Evolutionary conservation across 2,329 filamentous ascomycete species (phyloP).

Genomic region (Hymenoscyphus fraxineus): DNA sequence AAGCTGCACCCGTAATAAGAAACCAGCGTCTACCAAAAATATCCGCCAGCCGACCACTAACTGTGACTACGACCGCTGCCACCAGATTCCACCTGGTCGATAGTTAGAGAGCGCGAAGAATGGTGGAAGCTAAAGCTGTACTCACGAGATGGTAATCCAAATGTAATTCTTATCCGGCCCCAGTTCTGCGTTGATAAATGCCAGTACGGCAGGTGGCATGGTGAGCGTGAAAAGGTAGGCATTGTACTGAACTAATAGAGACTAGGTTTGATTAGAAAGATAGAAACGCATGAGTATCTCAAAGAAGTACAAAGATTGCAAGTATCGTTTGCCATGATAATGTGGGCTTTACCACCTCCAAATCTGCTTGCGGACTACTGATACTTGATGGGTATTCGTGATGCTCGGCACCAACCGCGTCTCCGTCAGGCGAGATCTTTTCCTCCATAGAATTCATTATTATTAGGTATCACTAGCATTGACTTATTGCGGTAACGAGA

Average conservation of each 20-base stretch:
- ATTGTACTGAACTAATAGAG: conserved; percentile 7
- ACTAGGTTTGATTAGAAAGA: background rate
- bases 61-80: conserved; percentile 36
- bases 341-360: background rate
- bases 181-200: conserved; percentile 15
- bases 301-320: background rate
- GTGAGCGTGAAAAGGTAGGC: conserved; percentile 13
- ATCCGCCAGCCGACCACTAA: conserved; percentile 38
- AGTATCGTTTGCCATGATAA: background rate
- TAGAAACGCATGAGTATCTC: background rate
- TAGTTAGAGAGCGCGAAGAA: background rate
- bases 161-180: conserved; percentile 11
- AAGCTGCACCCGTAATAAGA: conserved; percentile 36
- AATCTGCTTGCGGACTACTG: background rate
- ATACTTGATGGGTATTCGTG: background rate
- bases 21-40: conserved; percentile 41
- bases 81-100: conserved; percentile 30
- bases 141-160: conserved; percentile 35
- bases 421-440: background rate
- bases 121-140: background rate
- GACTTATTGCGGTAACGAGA: background rate
- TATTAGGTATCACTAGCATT: background rate
- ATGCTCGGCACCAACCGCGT: background rate
- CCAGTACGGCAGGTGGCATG: conserved; percentile 11
- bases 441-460: background rate